Base-by-base conservation (phyloP, 805 yeast genomes). In the Metschnikowia arizonensis region DNA sequence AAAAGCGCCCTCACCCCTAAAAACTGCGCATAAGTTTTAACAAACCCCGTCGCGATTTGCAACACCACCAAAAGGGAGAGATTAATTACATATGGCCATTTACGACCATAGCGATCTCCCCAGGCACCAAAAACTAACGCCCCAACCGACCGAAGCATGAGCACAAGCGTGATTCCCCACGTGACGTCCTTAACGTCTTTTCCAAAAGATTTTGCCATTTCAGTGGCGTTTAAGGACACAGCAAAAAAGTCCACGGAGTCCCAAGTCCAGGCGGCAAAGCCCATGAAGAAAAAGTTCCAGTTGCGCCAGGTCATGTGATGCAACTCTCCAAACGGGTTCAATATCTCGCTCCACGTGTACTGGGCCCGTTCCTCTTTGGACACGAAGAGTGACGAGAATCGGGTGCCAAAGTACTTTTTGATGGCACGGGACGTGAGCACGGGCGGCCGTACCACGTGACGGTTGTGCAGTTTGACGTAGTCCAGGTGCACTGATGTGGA, bases 131-230 rank as follows among this genome's bases (percentile, higher is more conserved):
- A 81, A n/a, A 76, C 56, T 26, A 79, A 55, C 8, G 85, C 84
- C 48, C 87, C 87, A 18, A 81, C 78, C 3, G 85, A 76, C 64
- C 87, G 72, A 50, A 82, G 68, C 87, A 82, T 82, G 31, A 82
- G 71, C 38, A 82, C 86, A 50, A 82, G 66, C 1, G 87, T 81
- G 54, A 82, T 78, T 40, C 88, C 89, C 86, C 87, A 81, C 4
- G 84, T 76, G 42, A 81, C 68, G 45, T 74, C 77, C 47, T 69
- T 78, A 36, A 76, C 78, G 14, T 70, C 48, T 17, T 60, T 66
- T 34, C 65, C 69, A 32, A 81, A 69, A 44, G 67, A 66, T 5
- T 57, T 42, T 12, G 85, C 83, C 46, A 81, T 65, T 11, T 55
- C 61, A 0, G 73, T 31, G 6, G 74, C 78, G 54, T 78, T 78